Percentiles rank a stretch among this genome's conserved stretches.
These are phyloP conservation scores for bread wheat (Triticum aestivum) DNA, from an alignment of 176 grass and related monocot species.

Conservation along the genomic window DNA sequence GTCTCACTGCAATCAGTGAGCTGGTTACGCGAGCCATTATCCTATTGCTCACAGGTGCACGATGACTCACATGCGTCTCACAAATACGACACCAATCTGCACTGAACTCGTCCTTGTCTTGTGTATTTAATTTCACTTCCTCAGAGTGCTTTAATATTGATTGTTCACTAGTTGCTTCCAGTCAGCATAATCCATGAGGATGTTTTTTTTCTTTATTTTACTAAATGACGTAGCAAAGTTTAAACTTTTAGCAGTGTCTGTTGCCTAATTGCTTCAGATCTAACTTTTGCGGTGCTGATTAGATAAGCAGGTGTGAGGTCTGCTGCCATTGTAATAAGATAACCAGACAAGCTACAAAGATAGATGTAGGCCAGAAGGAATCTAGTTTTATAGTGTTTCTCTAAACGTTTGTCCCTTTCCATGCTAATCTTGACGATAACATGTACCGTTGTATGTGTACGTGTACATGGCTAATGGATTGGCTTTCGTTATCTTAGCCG, in stretches of 20 bases:
- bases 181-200: not conserved
- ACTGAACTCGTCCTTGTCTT: conserved; percentile 9
- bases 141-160: not conserved
- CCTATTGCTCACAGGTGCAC: not conserved
- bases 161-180: conserved; percentile 9
- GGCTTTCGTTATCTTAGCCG: not conserved
- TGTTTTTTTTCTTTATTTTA: not conserved
- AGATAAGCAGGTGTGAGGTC: not conserved
- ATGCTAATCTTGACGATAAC: not conserved
- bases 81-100: conserved; percentile 27
- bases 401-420: not conserved
- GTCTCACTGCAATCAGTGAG: not conserved
- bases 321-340: not conserved
- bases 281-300: not conserved
- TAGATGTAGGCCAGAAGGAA: conserved; percentile 6
- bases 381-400: not conserved
- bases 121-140: conserved; percentile 13
- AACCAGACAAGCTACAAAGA: not conserved
- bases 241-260: not conserved
- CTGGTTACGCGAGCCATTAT: not conserved
- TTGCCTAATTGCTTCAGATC: not conserved
- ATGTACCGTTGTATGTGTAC: not conserved
- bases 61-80: conserved; percentile 11
- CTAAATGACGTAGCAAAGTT: not conserved
- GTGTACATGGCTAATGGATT: not conserved